Base-by-base conservation (phyloP, 148 eudicot genomes). In the Selenicereus undatus region DNA sequence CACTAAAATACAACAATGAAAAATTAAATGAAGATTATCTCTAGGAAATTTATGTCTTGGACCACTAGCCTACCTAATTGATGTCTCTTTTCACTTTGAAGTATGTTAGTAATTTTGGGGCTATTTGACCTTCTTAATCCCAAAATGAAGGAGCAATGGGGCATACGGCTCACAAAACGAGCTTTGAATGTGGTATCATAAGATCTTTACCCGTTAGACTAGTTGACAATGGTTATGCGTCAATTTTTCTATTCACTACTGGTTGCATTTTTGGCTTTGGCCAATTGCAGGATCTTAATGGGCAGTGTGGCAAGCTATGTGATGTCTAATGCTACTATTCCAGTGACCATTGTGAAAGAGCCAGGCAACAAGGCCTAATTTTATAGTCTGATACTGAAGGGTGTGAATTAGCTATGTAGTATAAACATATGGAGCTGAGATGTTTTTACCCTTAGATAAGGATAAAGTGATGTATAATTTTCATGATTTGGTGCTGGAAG, bases 291-390 rank as follows among this genome's bases (percentile, higher is more conserved):
- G 97, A 88, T 90, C 26, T 80, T 94, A 18, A 36, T 94, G 88
- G 98, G 98, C 13, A 94, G 98, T 76, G 98, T 94, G 82, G 92
- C 92, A 0, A 93, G 88, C 77, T 91, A 88, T 82, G 88, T 93
- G 85, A 74, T 93, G 66, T 66, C 86, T 20, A 86, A 85, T 80
- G 91, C 94, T 24, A 14, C 85, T 11, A 88, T 95, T 80, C 97
- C 98, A 9, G 90, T 93, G 14, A 93, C 98, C 62, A 85, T 94
- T n/a, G 95, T 94, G 66, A 94, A 94, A 85, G 93, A 92, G 36
- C 77, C 82, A 22, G 87, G 87, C 71, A 81, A 78, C 32, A 81
- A 78, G 84, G 79, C 84, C 13, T 84, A 39, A 84, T 50, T 36
- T 14, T 22, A 27, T 39, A 32, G 2, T 77, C 35, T 4, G 71